A percentile compares a stretch with the other conserved stretches of the same genome.
These are phyloP conservation scores for Nemophila menziesii DNA, from an alignment of 257 asterid genomes.

Conservation along the genomic window DNA sequence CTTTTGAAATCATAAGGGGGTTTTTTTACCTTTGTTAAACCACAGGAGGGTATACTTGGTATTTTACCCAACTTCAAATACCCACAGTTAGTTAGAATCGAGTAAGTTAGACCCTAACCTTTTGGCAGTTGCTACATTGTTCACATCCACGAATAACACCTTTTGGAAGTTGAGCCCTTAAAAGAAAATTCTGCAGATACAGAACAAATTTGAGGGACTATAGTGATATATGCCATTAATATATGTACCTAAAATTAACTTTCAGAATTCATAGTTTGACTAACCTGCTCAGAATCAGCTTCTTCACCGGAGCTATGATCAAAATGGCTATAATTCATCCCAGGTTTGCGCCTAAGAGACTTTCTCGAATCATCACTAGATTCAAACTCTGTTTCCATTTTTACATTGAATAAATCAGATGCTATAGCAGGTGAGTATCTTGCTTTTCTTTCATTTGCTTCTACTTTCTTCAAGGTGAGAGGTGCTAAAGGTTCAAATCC, in stretches of 20 bases:
- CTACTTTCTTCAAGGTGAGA: conserved; percentile 38
- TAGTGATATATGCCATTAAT: not conserved
- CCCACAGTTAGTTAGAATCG: not conserved
- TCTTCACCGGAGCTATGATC: conserved; percentile 47
- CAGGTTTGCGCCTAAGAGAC: conserved; percentile 38
- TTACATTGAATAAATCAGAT: conserved; percentile 19
- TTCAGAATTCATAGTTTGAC: conserved; percentile 6
- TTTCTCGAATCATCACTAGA: conserved; percentile 33
- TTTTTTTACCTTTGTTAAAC: no score
- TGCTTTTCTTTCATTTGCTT: conserved; percentile 18
- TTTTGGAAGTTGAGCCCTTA: conserved; percentile 40
- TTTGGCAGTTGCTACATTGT: conserved; percentile 58
- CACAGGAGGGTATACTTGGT: not conserved
- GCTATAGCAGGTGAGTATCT: conserved; percentile 21
- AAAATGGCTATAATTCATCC: conserved; percentile 30
- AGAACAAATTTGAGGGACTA: not conserved
- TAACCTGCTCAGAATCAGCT: conserved; percentile 40
- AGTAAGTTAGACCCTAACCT: conserved; percentile 24
- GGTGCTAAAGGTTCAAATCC: conserved; percentile 75
- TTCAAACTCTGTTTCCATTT: conserved; percentile 25
- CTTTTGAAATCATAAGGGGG: no score
- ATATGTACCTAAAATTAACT: not conserved
- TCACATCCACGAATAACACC: conserved; percentile 81
- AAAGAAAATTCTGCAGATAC: conserved; percentile 22
- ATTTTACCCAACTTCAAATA: not conserved